Base-by-base conservation (phyloP, 164 flowering plant species). In the Tetrastigma voinierianum region DNA sequence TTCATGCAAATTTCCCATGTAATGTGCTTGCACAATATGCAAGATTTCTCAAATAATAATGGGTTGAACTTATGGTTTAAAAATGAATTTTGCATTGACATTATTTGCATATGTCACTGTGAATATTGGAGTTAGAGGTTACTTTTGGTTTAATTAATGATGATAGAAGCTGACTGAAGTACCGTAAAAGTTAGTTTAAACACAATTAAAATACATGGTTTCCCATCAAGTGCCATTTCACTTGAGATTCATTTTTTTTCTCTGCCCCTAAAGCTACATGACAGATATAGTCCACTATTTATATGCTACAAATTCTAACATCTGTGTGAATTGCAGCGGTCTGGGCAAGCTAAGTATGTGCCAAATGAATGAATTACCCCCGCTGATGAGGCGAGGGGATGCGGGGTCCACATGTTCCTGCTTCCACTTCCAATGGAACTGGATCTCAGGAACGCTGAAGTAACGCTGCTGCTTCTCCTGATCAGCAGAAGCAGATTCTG, bases 401-500 rank as follows among this genome's bases (percentile, higher is more conserved):
- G 87, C 69, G 79, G 66, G 25, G 66, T 72, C 67, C 47, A n/a
- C 77, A 25, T 49, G 83, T 47, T 47, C 49, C 75, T 25, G 71
- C 75, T 68, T 60, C 80, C 12, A 72, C 67, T 45, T 20, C 83
- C 60, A 70, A 57, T 78, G 85, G 67, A 62, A 44, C 61, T 15
- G 71, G 67, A 12, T n/a, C 74, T 51, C 78, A 78, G 84, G 77
- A 17, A 76, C 72, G 76, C 73, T 86, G 75, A 87, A 87, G 85
- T 72, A 86, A 81, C 78, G 81, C 93, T 61, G 86, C 89, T 32
- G 84, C 91, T 69, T 48, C 89, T 20, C 92, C 92, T 2, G 83
- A 82, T 60, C 84, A 85, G 56, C 90, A 86, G 79, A 93, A 90
- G 67, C 85, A 79, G 66, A 86, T 90, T 32, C 82, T 93, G 51